These are phyloP conservation scores for Alnus rubra DNA, from an alignment of 306 rosid genomes.

Conservation along the genomic window DNA sequence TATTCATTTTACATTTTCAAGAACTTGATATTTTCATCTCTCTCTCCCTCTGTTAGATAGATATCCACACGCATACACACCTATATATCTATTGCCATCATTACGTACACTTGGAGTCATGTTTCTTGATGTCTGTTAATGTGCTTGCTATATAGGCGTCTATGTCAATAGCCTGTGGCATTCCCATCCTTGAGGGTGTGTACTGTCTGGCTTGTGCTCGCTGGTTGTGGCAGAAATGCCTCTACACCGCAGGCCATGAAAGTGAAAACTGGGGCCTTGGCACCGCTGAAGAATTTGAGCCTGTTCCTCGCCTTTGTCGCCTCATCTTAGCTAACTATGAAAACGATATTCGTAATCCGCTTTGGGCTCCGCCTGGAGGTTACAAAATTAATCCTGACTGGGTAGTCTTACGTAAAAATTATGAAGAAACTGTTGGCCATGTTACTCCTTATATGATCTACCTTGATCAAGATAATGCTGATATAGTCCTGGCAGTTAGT, in stretches of 20 bases:
- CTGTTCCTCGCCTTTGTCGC: slow-evolving; percentile 80
- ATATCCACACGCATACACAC: not conserved
- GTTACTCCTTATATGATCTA: slow-evolving; percentile 88
- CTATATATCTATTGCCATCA: not conserved
- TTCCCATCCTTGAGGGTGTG: slow-evolving; percentile 89
- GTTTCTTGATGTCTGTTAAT: slow-evolving; percentile 9
- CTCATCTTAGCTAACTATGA: slow-evolving; percentile 71
- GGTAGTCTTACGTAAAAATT: slow-evolving; percentile 66
- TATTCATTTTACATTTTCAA: not conserved
- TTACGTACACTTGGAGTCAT: not conserved
- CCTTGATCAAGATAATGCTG: slow-evolving; percentile 83
- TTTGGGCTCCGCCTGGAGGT: slow-evolving; percentile 91
- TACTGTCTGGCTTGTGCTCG: slow-evolving; percentile 89
- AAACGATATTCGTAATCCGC: slow-evolving; percentile 72
- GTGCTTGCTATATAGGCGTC: slow-evolving; percentile 48
- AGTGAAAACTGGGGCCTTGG: slow-evolving; percentile 93
- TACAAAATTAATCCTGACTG: slow-evolving; percentile 82
- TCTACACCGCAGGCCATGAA: slow-evolving; percentile 84
- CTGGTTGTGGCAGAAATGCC: slow-evolving; percentile 89
- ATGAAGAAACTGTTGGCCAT: slow-evolving; percentile 54
- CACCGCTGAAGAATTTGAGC: slow-evolving; percentile 82
- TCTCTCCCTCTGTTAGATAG: too few relatives aligned
- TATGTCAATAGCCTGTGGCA: slow-evolving; percentile 81
- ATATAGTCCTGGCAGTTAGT: slow-evolving; percentile 68
- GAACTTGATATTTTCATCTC: not conserved